Base-by-base conservation (phyloP, 2,329 filamentous ascomycete genomes). In the Grosmannia serpens region DNA sequence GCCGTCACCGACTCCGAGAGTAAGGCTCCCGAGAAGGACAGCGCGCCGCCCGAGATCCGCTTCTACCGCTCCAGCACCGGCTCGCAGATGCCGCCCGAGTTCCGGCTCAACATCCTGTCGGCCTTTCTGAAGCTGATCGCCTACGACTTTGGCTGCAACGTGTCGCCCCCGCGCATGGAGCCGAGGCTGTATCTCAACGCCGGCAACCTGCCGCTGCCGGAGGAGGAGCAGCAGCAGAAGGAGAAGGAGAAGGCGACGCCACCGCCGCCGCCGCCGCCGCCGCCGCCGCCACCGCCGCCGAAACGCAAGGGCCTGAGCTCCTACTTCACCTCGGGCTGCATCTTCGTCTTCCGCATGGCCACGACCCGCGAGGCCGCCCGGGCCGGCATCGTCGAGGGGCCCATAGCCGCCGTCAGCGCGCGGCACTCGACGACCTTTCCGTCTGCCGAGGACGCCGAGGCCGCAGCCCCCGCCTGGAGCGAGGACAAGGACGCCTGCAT, bases 101-200 rank as follows among this genome's bases (percentile, higher is more conserved):
- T 75, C 64, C 79, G 83, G 33, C 77, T 82, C 58, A 75, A 75
- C 57, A 72, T 85, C n/a, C 63, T 83, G 15, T 75, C 77, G 3
- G 77, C 82, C 41, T 85, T 86, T 58, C 68, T 86, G 58, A 86
- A 86, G 67, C 75, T 86, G 5, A 77, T 86, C 20, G 77, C 82
- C 22, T 86, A 86, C 65, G 82, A 86, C 62, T 86, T 85, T 68
- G 80, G 82, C 55, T 86, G 83, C 68, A 85, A 79, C 63, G 78
- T 84, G 54, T 73, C 75, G 2, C 73, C 77, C 29, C 73, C 83
- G 20, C 77, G 82, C 47, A 72, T 75, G 27, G 83, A 86, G 64
- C 83, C 83, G 11, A 76, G 83, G 3, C 71, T 86, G 24, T 77
- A 84, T 52, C 68, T 86, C 56, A 73, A 71, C 54, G 53, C 60